A percentile compares a stretch with the other conserved stretches of the same genome.
These are phyloP conservation scores for Chlamydomonas schloesseri DNA, from an alignment of 139 green algal genomes.

Conservation along the genomic window DNA sequence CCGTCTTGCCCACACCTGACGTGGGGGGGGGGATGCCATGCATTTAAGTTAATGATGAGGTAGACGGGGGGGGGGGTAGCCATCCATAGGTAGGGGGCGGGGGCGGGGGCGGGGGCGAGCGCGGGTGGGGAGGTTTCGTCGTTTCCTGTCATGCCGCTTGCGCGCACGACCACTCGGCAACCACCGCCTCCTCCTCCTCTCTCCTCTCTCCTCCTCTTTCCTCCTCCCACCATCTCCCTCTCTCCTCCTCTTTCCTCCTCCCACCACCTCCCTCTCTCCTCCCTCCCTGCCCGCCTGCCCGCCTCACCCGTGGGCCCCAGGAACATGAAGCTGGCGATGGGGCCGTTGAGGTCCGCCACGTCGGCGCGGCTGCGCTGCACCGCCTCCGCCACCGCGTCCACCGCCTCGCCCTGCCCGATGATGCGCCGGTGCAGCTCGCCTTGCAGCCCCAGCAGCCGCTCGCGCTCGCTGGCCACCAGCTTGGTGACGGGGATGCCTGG, in stretches of 20 bases:
- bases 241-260: too few relatives aligned
- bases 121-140: too few relatives aligned
- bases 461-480: conserved; percentile 65
- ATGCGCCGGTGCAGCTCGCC: conserved; percentile 64
- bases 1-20: conserved; percentile 97
- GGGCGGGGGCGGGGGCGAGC: neutral
- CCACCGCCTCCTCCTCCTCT: too few relatives aligned
- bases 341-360: conserved; percentile 89
- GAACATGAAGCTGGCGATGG: conserved; percentile 99
- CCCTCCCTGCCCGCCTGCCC: too few relatives aligned
- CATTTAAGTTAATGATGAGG: too few relatives aligned
- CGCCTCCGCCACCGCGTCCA: conserved; percentile 90
- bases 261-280: too few relatives aligned
- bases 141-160: too few relatives aligned
- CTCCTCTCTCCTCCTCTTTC: too few relatives aligned
- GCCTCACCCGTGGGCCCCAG: conserved; percentile 88
- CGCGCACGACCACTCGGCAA: too few relatives aligned
- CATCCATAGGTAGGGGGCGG: too few relatives aligned
- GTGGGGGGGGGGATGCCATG: neutral
- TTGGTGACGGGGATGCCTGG: conserved; percentile 68
- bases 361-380: conserved; percentile 93
- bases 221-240: too few relatives aligned
- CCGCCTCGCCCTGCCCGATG: conserved; percentile 82
- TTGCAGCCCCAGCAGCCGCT: conserved; percentile 86
- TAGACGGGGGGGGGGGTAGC: neutral